Base-by-base conservation (phyloP, 2,329 filamentous ascomycete species). In the Leptographium galeiforme region DNA sequence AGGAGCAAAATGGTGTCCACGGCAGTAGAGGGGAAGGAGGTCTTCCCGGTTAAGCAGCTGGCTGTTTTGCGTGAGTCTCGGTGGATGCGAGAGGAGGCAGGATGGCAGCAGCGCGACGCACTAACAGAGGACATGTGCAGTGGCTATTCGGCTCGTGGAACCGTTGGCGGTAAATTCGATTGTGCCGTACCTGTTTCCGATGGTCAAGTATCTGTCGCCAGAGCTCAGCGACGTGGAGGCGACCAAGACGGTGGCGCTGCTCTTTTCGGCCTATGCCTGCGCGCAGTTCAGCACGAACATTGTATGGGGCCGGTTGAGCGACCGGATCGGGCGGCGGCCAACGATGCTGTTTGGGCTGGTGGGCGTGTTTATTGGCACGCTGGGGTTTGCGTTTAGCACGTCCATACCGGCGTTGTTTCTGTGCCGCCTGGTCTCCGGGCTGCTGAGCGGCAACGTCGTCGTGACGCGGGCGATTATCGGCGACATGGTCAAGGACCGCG, bases 401-500 rank as follows among this genome's bases (percentile, higher is more conserved):
- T 45, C 48, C 3, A 25, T 54, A 13, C 4, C 54, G 13, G 41
- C 53, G 33, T 40, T 57, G 38, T 53, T 57, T 48, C 48, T 53
- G 16, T 57, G 33, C 43, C 53, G 55, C 14, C n/a, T 57, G 10
- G 45, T 41, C 0, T 47, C 55, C 8, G 55, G 55, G 7, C 32
- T 57, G 38, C 45, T 55, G 38, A 57, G 55, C 40, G 55, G 55
- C n/a, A 57, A 55, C 40, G 40, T 57, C 0, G 55, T 57, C 2
- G 55, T 55, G 32, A 57, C 55, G 32, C 50, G 55, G 16, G 52
- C 55, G 18, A 57, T 57, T 18, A 57, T 57, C n/a, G 55, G 55
- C 8, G 55, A 57, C 44, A 55, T 57, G 50, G 47, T 55, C 14
- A 41, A 44, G n/a, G 55, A 51, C 14, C 50, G 53, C 1, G 47